Base-by-base conservation (phyloP, 2,329 filamentous ascomycete species). In the Aspergillus uvarum region DNA sequence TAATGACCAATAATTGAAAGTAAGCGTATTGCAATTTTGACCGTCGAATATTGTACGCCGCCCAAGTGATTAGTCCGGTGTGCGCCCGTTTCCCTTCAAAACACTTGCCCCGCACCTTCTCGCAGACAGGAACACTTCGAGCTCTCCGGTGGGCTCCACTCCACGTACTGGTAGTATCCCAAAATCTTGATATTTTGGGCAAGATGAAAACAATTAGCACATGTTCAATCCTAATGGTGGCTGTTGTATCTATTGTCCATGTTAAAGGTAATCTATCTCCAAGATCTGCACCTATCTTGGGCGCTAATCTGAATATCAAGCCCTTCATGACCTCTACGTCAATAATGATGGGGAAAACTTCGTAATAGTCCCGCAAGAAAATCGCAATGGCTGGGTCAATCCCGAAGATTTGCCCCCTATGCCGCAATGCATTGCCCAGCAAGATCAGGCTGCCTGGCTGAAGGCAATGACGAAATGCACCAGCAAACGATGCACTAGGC, bases 391-490 rank as follows among this genome's bases (percentile, higher is more conserved):
- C 52, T 56, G 58, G 58, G 47, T 52, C 8, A 59, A 59, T 19
- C 51, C 58, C 2, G 58, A 59, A 26, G 52, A 56, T 56, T 22
- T 59, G 24, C 6, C 5, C 26, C 14, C 58, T 14, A 59, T 59
- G 47, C 58, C 51, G 19, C 51, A 59, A 21, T 59, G 51, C 47
- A 52, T 59, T 19, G 58, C 52, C 19, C 58, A 59, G 58, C 51
- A 59, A 56, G 52, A 59, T 31, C 58, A 52, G 47, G 32, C 52
- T 4, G 19, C 24, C 52, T 59, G 51, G 58, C 22, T 59, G 8
- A 19, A 31, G 2, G 7, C 35, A 4, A 51, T 59, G 51, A 59
- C 58, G 0, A 26, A 47, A 42, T 59, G 51, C 35, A 59, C 51
- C 7, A 24, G 6, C 14, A 52, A 59, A 42, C 32, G 26, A 52